phyloP scores from a whole-genome alignment of 805 yeast species.

The Scheffersomyces spartinae region DNA sequence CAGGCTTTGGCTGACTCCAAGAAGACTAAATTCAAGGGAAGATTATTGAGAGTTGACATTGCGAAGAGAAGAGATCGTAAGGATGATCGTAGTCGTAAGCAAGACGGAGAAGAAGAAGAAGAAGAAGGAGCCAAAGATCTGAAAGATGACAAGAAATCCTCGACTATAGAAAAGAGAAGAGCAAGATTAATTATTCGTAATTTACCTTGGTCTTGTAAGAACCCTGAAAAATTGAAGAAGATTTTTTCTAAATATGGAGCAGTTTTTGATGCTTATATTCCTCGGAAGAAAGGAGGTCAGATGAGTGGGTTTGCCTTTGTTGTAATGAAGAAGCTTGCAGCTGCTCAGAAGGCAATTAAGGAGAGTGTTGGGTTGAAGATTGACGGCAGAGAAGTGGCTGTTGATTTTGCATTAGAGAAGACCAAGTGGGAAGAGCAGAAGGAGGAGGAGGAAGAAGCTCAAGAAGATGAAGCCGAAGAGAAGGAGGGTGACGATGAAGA shows the following conservation, averaged over 20 bases:
- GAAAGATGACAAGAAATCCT: too few species aligned
- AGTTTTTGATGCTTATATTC: conserved; percentile 81
- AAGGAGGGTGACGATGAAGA: conserved; percentile 28
- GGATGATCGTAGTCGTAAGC: conserved; percentile 11
- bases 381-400: conserved; percentile 88
- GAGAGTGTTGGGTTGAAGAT: conserved; percentile 66
- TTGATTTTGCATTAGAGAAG: conserved; percentile 87
- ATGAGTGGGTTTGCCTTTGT: conserved; percentile 95
- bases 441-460: conserved; percentile 31
- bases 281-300: conserved; percentile 75
- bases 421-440: conserved; percentile 62
- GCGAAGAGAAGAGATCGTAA: conserved; percentile 89
- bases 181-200: conserved; percentile 85
- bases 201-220: conserved; percentile 91
- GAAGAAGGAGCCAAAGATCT: too few species aligned
- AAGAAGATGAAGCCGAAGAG: conserved; percentile 25
- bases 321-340: conserved; percentile 66
- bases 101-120: conserved; percentile 6
- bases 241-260: conserved; percentile 71
- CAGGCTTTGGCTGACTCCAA: conserved; percentile 61
- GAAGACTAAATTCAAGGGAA: conserved; percentile 52
- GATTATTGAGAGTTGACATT: conserved; percentile 63
- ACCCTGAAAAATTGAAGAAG: conserved; percentile 58
- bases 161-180: conserved; percentile 64
- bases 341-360: conserved; percentile 76